Conservation (phyloP, 164 flowering plant genomes). For the Euptelea pleiosperma region DNA sequence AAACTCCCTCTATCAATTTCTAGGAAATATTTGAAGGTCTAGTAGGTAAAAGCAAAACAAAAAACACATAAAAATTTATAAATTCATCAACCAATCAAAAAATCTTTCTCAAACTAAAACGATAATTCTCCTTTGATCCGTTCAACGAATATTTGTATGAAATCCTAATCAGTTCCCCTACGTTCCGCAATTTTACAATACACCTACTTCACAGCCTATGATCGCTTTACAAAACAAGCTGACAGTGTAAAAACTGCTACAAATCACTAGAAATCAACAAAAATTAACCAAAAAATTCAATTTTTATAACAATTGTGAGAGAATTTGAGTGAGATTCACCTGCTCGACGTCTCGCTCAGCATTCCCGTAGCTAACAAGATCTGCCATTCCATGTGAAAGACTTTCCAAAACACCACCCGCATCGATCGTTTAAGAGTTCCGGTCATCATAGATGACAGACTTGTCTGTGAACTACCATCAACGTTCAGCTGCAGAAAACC, state of each 20-base stretch:
- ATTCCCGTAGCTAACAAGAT: constrained; percentile 78
- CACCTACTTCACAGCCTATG: neutral
- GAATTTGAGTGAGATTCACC: constrained; percentile 35
- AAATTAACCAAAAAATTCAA: constrained; percentile 4
- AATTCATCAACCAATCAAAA: no score
- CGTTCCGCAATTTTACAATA: neutral
- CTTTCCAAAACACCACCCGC: constrained; percentile 50
- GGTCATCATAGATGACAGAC: constrained; percentile 45
- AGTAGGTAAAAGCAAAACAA: no score
- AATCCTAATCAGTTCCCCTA: no score
- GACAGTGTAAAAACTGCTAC: neutral
- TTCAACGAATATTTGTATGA: no score
- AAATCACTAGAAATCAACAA: neutral
- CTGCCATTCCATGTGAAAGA: constrained; percentile 94
- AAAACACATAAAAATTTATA: no score
- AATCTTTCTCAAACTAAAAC: no score
- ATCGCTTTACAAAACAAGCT: neutral
- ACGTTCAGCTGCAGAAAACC: constrained; percentile 11
- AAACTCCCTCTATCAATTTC: no score
- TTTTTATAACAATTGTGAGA: neutral
- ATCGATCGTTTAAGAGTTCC: constrained; percentile 28
- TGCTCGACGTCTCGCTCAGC: constrained; percentile 74
- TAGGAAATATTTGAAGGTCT: no score
- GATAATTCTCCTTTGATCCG: no score
- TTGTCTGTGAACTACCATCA: constrained; percentile 32